phyloP scores from a whole-genome alignment of 805 yeast species.

The Huiozyma sinensis region DNA sequence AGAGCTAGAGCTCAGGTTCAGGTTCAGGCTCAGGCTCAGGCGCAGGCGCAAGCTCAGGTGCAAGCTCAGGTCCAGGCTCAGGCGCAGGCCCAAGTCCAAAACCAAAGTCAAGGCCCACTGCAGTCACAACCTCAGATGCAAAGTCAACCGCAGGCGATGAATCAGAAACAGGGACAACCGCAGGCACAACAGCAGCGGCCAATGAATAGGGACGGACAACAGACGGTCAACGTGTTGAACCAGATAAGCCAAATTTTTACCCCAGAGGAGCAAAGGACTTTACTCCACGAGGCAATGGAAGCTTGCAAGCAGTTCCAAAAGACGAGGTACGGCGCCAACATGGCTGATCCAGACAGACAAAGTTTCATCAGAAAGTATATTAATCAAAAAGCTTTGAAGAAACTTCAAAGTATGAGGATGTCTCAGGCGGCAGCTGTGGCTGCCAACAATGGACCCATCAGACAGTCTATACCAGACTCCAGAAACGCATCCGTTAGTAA shows the following conservation, averaged over 20 bases:
- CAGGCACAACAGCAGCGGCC: slow-evolving; percentile 19
- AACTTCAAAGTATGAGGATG: slow-evolving; percentile 23
- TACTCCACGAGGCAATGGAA: slow-evolving; percentile 29
- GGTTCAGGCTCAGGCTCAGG: slow-evolving; percentile 19
- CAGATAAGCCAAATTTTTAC: slow-evolving; percentile 28
- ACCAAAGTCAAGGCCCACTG: slow-evolving; percentile 17
- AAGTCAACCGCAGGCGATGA: slow-evolving; percentile 18
- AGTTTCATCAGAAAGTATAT: slow-evolving; percentile 28
- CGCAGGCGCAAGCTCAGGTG: slow-evolving; percentile 12
- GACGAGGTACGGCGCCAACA: slow-evolving; percentile 19
- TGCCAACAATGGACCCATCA: slow-evolving; percentile 2
- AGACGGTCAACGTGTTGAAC: slow-evolving; percentile 25
- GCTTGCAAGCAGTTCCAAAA: slow-evolving; percentile 28
- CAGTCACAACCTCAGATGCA: slow-evolving; percentile 6
- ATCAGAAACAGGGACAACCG: slow-evolving; percentile 10
- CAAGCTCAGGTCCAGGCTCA: slow-evolving; percentile 14
- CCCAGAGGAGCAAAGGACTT: slow-evolving; percentile 27
- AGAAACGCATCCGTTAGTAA: slow-evolving; percentile 2
- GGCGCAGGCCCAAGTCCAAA: slow-evolving; percentile 15
- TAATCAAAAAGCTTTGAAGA: slow-evolving; percentile 28
- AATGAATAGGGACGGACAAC: slow-evolving; percentile 20
- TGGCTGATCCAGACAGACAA: slow-evolving; percentile 24
- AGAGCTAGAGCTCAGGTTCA: slow-evolving; percentile 12
- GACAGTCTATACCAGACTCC: neutral
- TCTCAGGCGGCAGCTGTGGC: slow-evolving; percentile 16